A percentile compares a stretch with the other conserved stretches of the same genome.
These are phyloP conservation scores for Aspergillus versicolor DNA, from an alignment of 2,329 filamentous ascomycete species.

Conservation along the genomic window DNA sequence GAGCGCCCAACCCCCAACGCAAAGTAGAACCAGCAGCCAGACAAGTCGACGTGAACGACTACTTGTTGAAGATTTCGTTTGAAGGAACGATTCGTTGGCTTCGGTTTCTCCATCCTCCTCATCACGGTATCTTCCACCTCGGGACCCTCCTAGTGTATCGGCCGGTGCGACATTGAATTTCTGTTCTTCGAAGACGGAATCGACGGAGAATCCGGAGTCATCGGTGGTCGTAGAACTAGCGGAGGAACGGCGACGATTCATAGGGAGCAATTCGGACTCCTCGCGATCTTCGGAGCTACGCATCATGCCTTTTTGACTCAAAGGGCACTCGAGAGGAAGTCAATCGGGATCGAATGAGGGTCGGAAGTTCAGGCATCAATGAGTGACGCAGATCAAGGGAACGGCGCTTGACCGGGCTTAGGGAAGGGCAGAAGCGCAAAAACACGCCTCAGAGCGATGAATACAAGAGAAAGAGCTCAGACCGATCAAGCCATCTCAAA, in stretches of 20 bases:
- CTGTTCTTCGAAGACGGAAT: slow-evolving; percentile 30
- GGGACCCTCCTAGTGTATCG: slow-evolving; percentile 7
- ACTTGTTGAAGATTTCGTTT: slow-evolving; percentile 17
- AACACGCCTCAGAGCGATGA: neutral
- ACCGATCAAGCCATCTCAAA: neutral
- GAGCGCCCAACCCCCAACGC: slow-evolving; percentile 46
- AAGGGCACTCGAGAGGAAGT: neutral
- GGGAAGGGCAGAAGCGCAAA: neutral
- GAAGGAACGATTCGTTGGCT: slow-evolving; percentile 26
- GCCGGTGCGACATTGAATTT: slow-evolving; percentile 18
- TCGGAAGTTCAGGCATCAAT: neutral
- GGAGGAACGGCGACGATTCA: slow-evolving; percentile 26
- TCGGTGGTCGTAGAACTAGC: slow-evolving; percentile 29
- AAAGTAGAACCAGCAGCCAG: slow-evolving; percentile 43
- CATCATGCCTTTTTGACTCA: slow-evolving; percentile 23
- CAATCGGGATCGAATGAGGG: neutral
- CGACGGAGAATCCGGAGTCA: slow-evolving; percentile 36
- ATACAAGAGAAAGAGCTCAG: neutral
- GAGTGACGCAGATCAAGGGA: neutral
- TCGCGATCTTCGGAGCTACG: slow-evolving; percentile 25
- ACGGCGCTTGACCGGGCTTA: neutral
- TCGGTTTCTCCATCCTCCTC: slow-evolving; percentile 34
- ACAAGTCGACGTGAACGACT: slow-evolving; percentile 37
- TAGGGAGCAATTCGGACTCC: slow-evolving; percentile 27
- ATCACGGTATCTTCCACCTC: slow-evolving; percentile 33